Base-by-base conservation (phyloP, 2,329 filamentous ascomycete genomes). In the Macrophomina phaseolina region DNA sequence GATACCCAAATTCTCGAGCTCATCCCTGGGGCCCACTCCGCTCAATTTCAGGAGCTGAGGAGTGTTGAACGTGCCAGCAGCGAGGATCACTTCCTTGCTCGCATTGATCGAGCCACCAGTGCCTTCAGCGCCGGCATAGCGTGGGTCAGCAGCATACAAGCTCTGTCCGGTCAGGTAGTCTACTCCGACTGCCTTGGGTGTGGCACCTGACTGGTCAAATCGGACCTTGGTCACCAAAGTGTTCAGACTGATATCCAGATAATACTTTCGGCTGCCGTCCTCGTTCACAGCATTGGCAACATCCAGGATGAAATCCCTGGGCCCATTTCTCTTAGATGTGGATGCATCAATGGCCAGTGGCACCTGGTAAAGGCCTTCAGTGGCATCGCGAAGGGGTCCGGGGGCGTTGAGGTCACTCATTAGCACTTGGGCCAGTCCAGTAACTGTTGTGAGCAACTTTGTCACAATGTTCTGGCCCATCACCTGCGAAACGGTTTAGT, bases 1-100 rank as follows among this genome's bases (percentile, higher is more conserved):
- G 68, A 90, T 90, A 14, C 79, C 76, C 71, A 86, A 82, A 60
- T 80, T 79, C n/a, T 81, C 69, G 3, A 91, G 82, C 69, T 88
- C 83, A 0, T 78, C 73, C 11, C 76, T 72, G 0, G 87, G 87
- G 0, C 89, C 89, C 38, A 91, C 82, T n/a, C 89, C 89, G 62
- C 82, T 86, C 1, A 90, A 82, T 77, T 89, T 87, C 11, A 91
- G 84, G 1, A 91, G 77, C 74, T 90, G 88, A 9, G 88, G 87
- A 1, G 85, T 84, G 76, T 90, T 88, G 76, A 86, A 90, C 1
- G 86, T 83, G 6, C 87, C 87, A 5, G 74, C 82, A 8, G 80
- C 75, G 48, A 84, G 67, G 68, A 84, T 82, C 38, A 84, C 78
- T 70, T 84, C 82, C 34, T 76, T 76, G 32, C 74, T 78, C 1